Evolutionary conservation across 1,284 basidiomycete species (phyloP).

Genomic region (Ceratobasidium sp.): DNA sequence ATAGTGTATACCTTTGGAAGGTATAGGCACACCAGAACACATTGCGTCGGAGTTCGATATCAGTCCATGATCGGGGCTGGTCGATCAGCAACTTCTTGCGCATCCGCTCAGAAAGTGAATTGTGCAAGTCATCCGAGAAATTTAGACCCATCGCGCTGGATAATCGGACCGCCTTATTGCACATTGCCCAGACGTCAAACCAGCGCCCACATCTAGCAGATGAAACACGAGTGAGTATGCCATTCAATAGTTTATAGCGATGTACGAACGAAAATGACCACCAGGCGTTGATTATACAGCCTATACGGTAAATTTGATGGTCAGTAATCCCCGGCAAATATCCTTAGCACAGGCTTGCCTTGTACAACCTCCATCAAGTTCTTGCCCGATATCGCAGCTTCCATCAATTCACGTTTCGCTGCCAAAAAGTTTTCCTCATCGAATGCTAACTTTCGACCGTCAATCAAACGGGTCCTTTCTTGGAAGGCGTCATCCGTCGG

Average conservation of each 20-base stretch:
- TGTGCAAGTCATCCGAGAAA: constrained; percentile 6
- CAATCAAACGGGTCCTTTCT: constrained; percentile 11
- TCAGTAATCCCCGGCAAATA: not conserved
- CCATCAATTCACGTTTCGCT: constrained; percentile 8
- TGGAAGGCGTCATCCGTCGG: constrained; percentile 15
- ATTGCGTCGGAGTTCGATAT: constrained; percentile 42
- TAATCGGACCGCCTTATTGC: constrained; percentile 10
- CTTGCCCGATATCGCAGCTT: not conserved
- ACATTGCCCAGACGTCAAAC: constrained; percentile 20
- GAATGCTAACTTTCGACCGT: constrained; percentile 5
- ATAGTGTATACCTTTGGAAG: constrained; percentile 24
- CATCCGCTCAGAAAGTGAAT: constrained; percentile 8
- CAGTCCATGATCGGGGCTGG: constrained; percentile 2
- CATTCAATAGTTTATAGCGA: no score
- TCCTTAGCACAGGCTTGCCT: not conserved
- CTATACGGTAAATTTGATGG: not conserved
- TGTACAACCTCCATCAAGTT: constrained; percentile 26
- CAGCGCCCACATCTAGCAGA: constrained; percentile 21
- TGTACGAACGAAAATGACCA: constrained; percentile 34
- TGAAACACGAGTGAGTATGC: not conserved
- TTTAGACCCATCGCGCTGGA: constrained; percentile 22
- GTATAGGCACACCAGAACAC: constrained; percentile 43
- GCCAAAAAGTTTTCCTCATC: constrained; percentile 25
- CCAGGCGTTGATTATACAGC: constrained; percentile 28
- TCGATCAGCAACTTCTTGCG: constrained; percentile 24